Evolutionary conservation across 192 early-diverging fungal species (phyloP), one percentile per base, ranked within the genome.

Genomic region (Rhizophagus sp.): DNA sequence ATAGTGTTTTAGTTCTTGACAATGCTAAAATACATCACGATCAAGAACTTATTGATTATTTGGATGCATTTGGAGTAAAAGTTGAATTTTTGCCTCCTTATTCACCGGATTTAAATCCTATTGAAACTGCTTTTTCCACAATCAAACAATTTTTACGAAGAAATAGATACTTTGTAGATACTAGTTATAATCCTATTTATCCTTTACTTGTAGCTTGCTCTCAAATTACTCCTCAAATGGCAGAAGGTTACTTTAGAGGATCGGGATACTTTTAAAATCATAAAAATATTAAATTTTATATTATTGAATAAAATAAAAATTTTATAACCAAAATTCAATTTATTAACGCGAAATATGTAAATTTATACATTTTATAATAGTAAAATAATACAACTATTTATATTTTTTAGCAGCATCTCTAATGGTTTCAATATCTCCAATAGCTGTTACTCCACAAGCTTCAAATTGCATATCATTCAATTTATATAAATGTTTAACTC

Each of bases 1-100:
- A 39, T n/a, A 72, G 41, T 72, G 39, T 49, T 39, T 11, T 72
- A 24, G 24, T 72, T 9, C 39, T 72, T 6, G 70, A 72, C 33
- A 72, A 72, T 72, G 39, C 70, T 2, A 41, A 3, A 72, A 72
- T 72, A 24, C 70, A 75, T 75, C 73, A 75, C 62, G 52, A 62
- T 61, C 24, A 44, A 10, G 50, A 62, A 44, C 27, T 50, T 17
- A 1, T 75, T 17, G 47, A 50, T 27, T 24, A 41, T 24, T 30
- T 75, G 36, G 36, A 75, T 41, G 73, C 13, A 33, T 62, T 75
- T 30, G 25, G 73, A 27, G 17, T 30, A 30, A 10, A 22, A 13
- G 52, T 75, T 19, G 25, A 64, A 33, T 76, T 64, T 41, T 61
- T 76, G 17, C 62, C 33, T 11, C 61, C 74, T 22, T 76, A 76